Evolutionary conservation across 192 early-diverging fungal species (phyloP), one percentile per base, ranked within the genome.

Genomic region (Backusella morwellensis): DNA sequence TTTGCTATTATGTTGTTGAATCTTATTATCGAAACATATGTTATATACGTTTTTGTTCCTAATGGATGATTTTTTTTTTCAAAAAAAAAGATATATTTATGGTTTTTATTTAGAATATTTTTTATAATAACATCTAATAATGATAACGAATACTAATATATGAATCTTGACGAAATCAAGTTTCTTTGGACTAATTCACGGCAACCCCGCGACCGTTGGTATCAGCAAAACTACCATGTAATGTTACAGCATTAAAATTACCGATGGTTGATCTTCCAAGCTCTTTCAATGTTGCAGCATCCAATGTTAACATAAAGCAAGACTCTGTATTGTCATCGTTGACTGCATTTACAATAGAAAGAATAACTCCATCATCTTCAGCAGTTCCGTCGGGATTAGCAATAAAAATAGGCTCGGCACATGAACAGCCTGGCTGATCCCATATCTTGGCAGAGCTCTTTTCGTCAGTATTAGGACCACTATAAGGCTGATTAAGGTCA

Each of bases 381-480:
- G 26, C 44, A 17, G 68, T 80, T 11, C 21, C 76, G 35, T 80
- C 70, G 1, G 72, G 76, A 19, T 72, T 41, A 23, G 82, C 77
- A 8, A 84, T 59, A 73, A 84, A 84, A 12, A 84, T 76, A 34
- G 82, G 82, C 66, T 84, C 82, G 3, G 82, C 66, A 69, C 82
- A 84, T 26, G 68, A 75, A 26, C 78, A 81, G 1, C 79, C 77
- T 4, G 82, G 78, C 66, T 81, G 74, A 47, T 84, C 82, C 82
- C 82, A 84, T 6, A 75, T 56, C 4, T 59, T 41, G 6, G 71
- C 54, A 23, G 56, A 59, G 6, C 74, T 75, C 47, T 35, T 35
- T 32, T 77, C 32, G 12, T 75, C 73, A 12, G 69, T 82, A n/a
- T 74, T 74, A 4, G 14, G 9, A 6, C 50, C 68, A 19, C 50